A percentile compares a stretch with the other conserved stretches of the same genome.
These are phyloP conservation scores for Apiospora kogelbergensis DNA, from an alignment of 2,329 filamentous ascomycete genomes.

Conservation along the genomic window DNA sequence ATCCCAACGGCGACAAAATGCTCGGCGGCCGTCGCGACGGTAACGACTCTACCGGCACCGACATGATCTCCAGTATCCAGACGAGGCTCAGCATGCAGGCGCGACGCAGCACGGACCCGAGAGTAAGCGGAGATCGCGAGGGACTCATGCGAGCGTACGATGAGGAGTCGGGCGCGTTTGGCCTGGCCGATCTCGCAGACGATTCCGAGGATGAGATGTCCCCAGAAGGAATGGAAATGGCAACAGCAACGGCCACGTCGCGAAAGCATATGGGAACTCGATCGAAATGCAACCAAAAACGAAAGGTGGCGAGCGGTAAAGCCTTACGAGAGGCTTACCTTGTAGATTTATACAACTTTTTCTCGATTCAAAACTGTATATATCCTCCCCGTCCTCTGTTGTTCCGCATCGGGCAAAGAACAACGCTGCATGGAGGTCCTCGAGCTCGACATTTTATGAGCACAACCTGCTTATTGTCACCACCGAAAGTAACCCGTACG, in stretches of 20 bases:
- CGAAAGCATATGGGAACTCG: conserved; percentile 39
- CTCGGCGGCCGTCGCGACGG: conserved; percentile 55
- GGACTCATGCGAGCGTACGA: conserved; percentile 89
- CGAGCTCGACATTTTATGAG: neutral
- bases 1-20: conserved; percentile 75
- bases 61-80: conserved; percentile 84
- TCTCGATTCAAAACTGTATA: conserved; percentile 10
- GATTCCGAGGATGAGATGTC: conserved; percentile 66
- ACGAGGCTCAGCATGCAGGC: conserved; percentile 93
- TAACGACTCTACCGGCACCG: conserved; percentile 82
- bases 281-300: conserved; percentile 51
- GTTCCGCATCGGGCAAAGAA: neutral
- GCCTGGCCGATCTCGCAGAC: conserved; percentile 77
- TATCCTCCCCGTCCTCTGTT: neutral
- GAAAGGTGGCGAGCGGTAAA: conserved; percentile 31
- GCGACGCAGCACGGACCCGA: conserved; percentile 68
- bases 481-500: neutral
- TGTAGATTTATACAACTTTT: conserved; percentile 5
- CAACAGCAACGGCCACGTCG: conserved; percentile 37
- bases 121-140: conserved; percentile 71
- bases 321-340: neutral
- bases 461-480: neutral
- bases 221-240: conserved; percentile 34
- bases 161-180: conserved; percentile 73
- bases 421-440: neutral